Base-by-base conservation (phyloP, 2,329 filamentous ascomycete genomes). In the Ascochyta lentis region DNA sequence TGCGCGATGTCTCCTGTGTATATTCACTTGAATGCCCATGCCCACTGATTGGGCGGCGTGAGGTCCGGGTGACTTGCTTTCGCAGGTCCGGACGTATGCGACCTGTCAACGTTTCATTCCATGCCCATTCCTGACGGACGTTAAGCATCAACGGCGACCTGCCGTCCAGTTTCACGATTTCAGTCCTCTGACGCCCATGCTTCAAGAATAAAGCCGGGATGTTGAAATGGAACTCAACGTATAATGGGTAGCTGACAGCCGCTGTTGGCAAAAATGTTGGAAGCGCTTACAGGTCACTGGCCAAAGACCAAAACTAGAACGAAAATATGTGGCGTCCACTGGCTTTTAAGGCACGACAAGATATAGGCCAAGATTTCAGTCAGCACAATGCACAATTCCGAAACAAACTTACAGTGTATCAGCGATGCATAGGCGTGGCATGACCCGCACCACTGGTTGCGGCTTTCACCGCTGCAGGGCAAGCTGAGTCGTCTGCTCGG, bases 21-120 rank as follows among this genome's bases (percentile, higher is more conserved):
- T 13, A 26, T 16, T 19, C 35, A 26, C 2, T 24, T 10, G 13
- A 16, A 7, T 38, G 40, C 9, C 15, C 12, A 35, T 5, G 27
- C 16, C 22, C 13, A 15, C 26, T 26, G 35, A 33, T 49, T 35
- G n/a, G 23, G n/a, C 13, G 51, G 23, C 39, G 7, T 31, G 27
- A 44, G 12, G 15, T 22, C 24, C 37, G 37, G 47, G 12, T 24
- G n/a, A 39, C 37, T n/a, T 47, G 38, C 23, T 13, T 33, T 34
- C 8, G 42, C 48, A 37, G 53, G 43, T 39, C 37, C 38, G 47
- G 38, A 43, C 12, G 16, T 29, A 27, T 49, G 43, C 43, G 43
- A 46, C n/a, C 50, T 55, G 55, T 55, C 55, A 50, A 22, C 29
- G 60, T 63, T 63, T 61, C 58, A 59, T 33, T 16, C 26, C 12